Base-by-base conservation (phyloP, 2,329 filamentous ascomycete species). In the Botrytis squamosa region DNA sequence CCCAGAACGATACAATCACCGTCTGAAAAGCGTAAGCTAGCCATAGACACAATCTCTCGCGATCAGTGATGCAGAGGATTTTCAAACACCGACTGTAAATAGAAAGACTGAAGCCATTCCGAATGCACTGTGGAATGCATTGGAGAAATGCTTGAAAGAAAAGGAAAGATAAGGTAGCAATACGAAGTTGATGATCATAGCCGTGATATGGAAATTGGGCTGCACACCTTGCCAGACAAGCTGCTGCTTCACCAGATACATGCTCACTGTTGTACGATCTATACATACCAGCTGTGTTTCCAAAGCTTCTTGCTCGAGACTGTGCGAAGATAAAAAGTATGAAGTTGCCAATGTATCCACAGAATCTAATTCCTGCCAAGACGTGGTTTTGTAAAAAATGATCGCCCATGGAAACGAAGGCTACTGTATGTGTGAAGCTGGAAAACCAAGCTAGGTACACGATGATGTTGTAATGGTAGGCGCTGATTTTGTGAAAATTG, bases 401-500 rank as follows among this genome's bases (percentile, higher is more conserved):
- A 52, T 64, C 57, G 22, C 42, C 29, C n/a, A 71, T 20, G 14
- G 57, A 63, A 14, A 71, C 29, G 10, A 71, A 57, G 12, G 68
- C 42, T 22, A 71, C 69, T 5, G 57, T 64, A 4, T 71, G 69
- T 16, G 59, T 71, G 22, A 71, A 71, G 46, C 42, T 71, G 12
- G 68, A 46, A 8, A 71, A 71, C 69, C 69, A 71, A 49, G 57
- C 57, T 29, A 71, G 12, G 14, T 63, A 71, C 3, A 71, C 59
- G 16, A 71, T 62, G 16, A 71, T 71, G 16, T 70, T 70, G n/a
- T 70, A 70, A 70, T 71, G 59, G 8, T 64, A 71, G 6, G 69
- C 59, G 5, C 57, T 63, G 8, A 71, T 71, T 0, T 22, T 46
- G 12, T 71, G 22, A 6, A 59, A 64, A 12, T 63, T 60, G 22